Percentiles rank a stretch among this genome's conserved stretches.
Conservation (phyloP, 2,329 filamentous ascomycete species). For the Didymella pomorum region DNA sequence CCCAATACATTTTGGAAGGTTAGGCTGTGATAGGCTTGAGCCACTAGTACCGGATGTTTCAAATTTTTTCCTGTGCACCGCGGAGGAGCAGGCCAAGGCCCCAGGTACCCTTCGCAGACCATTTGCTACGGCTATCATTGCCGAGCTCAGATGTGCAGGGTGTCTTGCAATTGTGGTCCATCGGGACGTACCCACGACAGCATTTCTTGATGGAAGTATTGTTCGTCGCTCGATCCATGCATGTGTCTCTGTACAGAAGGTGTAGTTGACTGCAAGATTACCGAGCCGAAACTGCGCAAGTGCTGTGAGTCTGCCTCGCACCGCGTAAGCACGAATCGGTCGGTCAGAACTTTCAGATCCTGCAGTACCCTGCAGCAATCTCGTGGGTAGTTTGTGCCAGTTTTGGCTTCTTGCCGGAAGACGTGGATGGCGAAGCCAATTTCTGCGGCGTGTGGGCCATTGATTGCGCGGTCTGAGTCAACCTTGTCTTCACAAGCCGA, state of each 20-base stretch:
- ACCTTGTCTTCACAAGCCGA: neutral
- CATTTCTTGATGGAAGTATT: constrained; percentile 1
- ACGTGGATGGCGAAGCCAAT: constrained; percentile 35
- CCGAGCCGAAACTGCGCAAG: neutral
- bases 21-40: neutral
- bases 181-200: constrained; percentile 1
- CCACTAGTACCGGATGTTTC: neutral
- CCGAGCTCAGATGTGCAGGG: neutral
- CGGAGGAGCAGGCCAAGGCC: neutral
- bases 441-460: constrained; percentile 19
- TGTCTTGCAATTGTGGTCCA: neutral
- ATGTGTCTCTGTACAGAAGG: neutral
- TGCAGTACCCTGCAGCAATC: constrained; percentile 37
- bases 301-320: neutral
- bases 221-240: neutral
- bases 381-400: constrained; percentile 35
- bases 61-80: neutral
- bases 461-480: neutral
- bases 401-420: constrained; percentile 34
- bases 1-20: neutral
- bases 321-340: constrained; percentile 24
- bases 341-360: constrained; percentile 34
- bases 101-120: neutral
- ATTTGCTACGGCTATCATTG: neutral
- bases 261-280: neutral